Evolutionary conservation across 2,329 filamentous ascomycete species (phyloP), one percentile per base, ranked within the genome.

Genomic region (Lecanicillium sp.): DNA sequence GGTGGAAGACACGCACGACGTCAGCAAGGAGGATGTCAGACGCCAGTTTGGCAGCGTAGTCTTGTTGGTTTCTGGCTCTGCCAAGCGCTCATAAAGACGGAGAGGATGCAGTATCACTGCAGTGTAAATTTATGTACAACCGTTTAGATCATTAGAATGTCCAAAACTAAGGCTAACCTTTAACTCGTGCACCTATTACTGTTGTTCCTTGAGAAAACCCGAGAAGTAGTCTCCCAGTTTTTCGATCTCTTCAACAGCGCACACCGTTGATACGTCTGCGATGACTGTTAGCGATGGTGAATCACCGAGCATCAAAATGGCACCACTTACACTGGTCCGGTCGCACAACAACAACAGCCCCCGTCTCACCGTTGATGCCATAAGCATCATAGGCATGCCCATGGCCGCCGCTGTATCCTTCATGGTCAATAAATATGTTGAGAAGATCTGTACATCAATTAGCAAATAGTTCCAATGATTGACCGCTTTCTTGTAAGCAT

Each of bases 1-100:
- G 68, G 92, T 98, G 1, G 92, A 98, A 60, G 89, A 98, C 62
- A 95, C 89, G 19, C 92, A 98, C 63, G 92, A 98, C 68, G 92
- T 98, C 1, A 84, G 94, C 53, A 85, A 81, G 60, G 90, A 94
- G 61, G 92, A 98, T 61, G 51, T 97, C 48, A 76, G 79, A 56
- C 74, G 90, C 53, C 92, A 97, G 65, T 65, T 97, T 43, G 92
- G 90, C 12, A 94, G 87, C 57, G 85, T 87, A 10, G 72, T 95
- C 13, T 57, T 97, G 53, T 65, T 97, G 36, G 84, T 96, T 9
- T 81, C 77, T 40, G 84, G 84, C 2, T 68, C 61, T 6, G 59
- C 62, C 29, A 56, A 54, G 46, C 17, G 29, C 8, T 37, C 22
- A 6, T 36, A 28, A 33, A 19, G n/a, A 17, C 5, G 29, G 7